Base-by-base conservation (phyloP, 805 yeast genomes). In the Candida chauliodis region DNA sequence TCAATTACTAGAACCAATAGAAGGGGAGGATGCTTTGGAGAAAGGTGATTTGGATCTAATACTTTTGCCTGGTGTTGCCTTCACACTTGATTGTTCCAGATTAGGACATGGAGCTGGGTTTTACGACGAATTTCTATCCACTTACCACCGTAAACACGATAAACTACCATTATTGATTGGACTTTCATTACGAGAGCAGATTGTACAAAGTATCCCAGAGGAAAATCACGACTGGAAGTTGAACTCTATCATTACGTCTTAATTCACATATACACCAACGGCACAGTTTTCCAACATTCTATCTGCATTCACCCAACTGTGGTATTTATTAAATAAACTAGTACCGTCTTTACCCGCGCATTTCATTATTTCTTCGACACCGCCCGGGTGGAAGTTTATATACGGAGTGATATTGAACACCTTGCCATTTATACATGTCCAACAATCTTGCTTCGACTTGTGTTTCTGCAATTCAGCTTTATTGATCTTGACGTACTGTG, bases 81-180 rank as follows among this genome's bases (percentile, higher is more conserved):
- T 86, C 57, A 73, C 85, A 1, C 46, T 19, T 4, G 41, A 42
- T 1, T 59, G 79, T 16, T 56, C 66, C 9, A 57, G 99, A 38
- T 55, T 91, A 37, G 99, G 99, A 1, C 95, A 88, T 55, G 99
- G 99, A 1, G 91, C 81, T 4, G 99, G 97, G 0, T 89, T 77
- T 57, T 91, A 93, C 56, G 99, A 91, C 56, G 87, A 82, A 49
- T 69, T 52, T 53, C 59, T 62, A 22, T 47, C 27, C 30, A 48
- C 40, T 17, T 55, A 59, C 40, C 13, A 32, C 10, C 32, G 44
- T 10, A 51, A 49, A 32, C 49, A 46, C 38, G 44, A 49, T 3
- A 41, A 42, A 16, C 46, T 32, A 13, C 83, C 84, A 0, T 55
- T 53, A 24, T 49, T 79, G 23, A 52, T 86, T 1, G 95, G 90